Evolutionary conservation across 2,329 filamentous ascomycete species (phyloP).

Genomic region (Fusarium anthophilum): DNA sequence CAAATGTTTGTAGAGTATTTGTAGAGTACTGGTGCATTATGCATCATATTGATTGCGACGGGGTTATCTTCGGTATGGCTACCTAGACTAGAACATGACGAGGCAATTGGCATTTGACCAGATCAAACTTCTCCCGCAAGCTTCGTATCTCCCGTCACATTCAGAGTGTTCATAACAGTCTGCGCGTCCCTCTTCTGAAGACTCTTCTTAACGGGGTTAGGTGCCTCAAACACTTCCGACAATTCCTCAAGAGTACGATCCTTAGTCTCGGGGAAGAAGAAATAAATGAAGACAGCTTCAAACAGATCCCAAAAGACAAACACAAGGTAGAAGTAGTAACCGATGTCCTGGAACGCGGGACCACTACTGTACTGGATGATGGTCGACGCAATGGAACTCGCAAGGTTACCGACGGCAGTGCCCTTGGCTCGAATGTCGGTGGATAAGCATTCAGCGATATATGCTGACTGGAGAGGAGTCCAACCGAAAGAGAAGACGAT

Average conservation of each 20-base stretch:
- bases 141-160: slow-evolving; percentile 44
- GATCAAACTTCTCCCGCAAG: slow-evolving; percentile 17
- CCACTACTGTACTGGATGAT: slow-evolving; percentile 57
- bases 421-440: slow-evolving; percentile 58
- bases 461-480: slow-evolving; percentile 60
- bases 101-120: background rate
- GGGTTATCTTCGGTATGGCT: background rate
- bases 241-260: slow-evolving; percentile 63
- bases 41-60: background rate
- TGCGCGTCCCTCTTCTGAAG: slow-evolving; percentile 53
- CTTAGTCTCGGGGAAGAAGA: slow-evolving; percentile 61
- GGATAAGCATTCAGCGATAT: slow-evolving; percentile 58
- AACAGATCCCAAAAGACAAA: slow-evolving; percentile 58
- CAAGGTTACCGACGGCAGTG: slow-evolving; percentile 54
- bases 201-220: slow-evolving; percentile 57
- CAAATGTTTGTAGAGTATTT: background rate
- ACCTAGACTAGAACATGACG: background rate
- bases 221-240: slow-evolving; percentile 59
- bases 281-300: slow-evolving; percentile 56
- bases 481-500: slow-evolving; percentile 61
- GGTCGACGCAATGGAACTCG: slow-evolving; percentile 49
- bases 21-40: background rate
- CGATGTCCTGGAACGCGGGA: slow-evolving; percentile 54
- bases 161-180: slow-evolving; percentile 55
- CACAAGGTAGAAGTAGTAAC: slow-evolving; percentile 56